Conservation (phyloP, 2,329 filamentous ascomycete genomes). For the Blastomyces parvus region DNA sequence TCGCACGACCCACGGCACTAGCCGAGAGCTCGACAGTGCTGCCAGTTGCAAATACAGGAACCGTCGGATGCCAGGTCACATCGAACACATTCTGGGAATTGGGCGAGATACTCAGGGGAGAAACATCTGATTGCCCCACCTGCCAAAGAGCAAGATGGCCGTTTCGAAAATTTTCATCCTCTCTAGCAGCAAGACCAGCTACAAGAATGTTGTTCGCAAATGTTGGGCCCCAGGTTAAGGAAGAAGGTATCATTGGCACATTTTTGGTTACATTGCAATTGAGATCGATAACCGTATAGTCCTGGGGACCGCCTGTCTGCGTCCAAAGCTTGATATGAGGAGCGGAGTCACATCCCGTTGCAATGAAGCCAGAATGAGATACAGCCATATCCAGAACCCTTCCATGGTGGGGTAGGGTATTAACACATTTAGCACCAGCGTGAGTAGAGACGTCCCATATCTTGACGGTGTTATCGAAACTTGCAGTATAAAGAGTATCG, state of each 20-base stretch:
- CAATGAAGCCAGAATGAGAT: slow-evolving; percentile 33
- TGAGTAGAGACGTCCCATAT: slow-evolving; percentile 42
- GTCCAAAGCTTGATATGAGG: slow-evolving; percentile 32
- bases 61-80: slow-evolving; percentile 46
- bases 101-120: slow-evolving; percentile 33
- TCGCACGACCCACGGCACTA: slow-evolving; percentile 24
- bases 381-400: slow-evolving; percentile 45
- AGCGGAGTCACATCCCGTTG: slow-evolving; percentile 39
- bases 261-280: slow-evolving; percentile 16
- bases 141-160: slow-evolving; percentile 50
- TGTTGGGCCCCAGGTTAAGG: slow-evolving; percentile 41
- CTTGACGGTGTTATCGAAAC: slow-evolving; percentile 48
- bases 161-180: slow-evolving; percentile 30
- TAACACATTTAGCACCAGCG: slow-evolving; percentile 21
- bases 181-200: slow-evolving; percentile 45
- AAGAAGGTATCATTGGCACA: slow-evolving; percentile 35
- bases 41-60: slow-evolving; percentile 45
- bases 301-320: slow-evolving; percentile 13
- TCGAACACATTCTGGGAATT: slow-evolving; percentile 50
- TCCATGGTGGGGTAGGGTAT: slow-evolving; percentile 37
- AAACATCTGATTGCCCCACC: slow-evolving; percentile 31
- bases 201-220: slow-evolving; percentile 38
- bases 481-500: slow-evolving; percentile 43
- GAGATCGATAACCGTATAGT: slow-evolving; percentile 22
- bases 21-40: slow-evolving; percentile 33